Base-by-base conservation (phyloP, 2,329 filamentous ascomycete species). In the Geosmithia flava region DNA sequence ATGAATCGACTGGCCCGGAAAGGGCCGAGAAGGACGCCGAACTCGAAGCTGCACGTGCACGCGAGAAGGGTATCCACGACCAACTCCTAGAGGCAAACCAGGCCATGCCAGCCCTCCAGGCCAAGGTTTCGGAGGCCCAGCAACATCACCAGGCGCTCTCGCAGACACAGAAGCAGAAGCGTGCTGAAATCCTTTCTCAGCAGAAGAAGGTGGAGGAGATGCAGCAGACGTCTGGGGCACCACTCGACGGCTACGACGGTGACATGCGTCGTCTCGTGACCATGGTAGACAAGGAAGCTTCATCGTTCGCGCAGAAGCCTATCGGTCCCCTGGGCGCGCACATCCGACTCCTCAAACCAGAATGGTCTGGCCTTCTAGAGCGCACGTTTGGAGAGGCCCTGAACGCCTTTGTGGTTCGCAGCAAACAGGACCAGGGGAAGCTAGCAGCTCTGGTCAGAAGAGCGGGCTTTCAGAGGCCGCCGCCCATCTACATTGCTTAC, bases 321-420 rank as follows among this genome's bases (percentile, higher is more conserved):
- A 71, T 97, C 33, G 93, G 93, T 0, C 93, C 93, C 0, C 70
- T 97, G 15, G 93, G 90, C 29, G 70, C 80, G 20, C 78, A 93
- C 57, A 74, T 98, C 47, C 81, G 80, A 54, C 69, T 98, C 20
- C 68, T 80, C 37, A 82, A 91, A 54, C 84, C 87, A 1, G 75
- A 87, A 55, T 98, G 93, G 93, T 85, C 83, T 1, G 76, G 78
- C 1, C 80, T 95, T 42, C 64, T 98, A 15, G 93, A 98, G 60
- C 84, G 76, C 52, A 78, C 78, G 1, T 74, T 95, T 44, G 87
- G 87, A n/a, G 65, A 63, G 3, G 71, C 68, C 1, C 68, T 97
- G 30, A 84, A 80, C 52, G 81, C 78, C 1, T 98, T 97, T 58
- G 77, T 95, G 46, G 90, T 96, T 42, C 82, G 79, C 6, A 87